Conservation (phyloP, 306 rosid species). For the Gastrolobium bilobum region DNA sequence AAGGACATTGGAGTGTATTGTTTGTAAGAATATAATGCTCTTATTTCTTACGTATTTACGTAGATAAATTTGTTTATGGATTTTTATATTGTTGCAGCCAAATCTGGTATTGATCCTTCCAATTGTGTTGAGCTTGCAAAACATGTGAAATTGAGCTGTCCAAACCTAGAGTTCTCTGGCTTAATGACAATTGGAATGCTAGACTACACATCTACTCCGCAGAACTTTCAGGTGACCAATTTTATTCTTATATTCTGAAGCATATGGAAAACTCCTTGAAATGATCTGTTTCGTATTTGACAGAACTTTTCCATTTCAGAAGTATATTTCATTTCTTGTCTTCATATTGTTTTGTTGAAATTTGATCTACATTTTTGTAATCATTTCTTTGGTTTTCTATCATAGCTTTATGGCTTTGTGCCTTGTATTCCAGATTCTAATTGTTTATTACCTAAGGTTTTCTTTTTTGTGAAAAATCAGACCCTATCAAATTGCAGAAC, state of each 20-base stretch:
- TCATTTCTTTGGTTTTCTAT: slow-evolving; percentile 31
- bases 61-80: slow-evolving; percentile 21
- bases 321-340: background rate
- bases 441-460: slow-evolving; percentile 38
- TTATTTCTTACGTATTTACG: slow-evolving; percentile 13
- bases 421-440: slow-evolving; percentile 16
- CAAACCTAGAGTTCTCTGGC: slow-evolving; percentile 87
- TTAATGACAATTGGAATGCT: slow-evolving; percentile 96
- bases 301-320: slow-evolving; percentile 3
- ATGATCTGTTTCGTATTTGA: slow-evolving; percentile 14
- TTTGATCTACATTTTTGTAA: slow-evolving; percentile 7
- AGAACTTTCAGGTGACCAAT: slow-evolving; percentile 82
- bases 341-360: background rate
- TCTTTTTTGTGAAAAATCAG: slow-evolving; percentile 58
- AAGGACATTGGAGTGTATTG: slow-evolving; percentile 3
- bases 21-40: slow-evolving; percentile 12
- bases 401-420: slow-evolving; percentile 34
- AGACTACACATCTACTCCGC: slow-evolving; percentile 90
- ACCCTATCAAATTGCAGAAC: slow-evolving; percentile 76
- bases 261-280: slow-evolving; percentile 29
- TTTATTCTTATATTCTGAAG: slow-evolving; percentile 32
- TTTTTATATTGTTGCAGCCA: slow-evolving; percentile 65
- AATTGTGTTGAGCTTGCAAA: slow-evolving; percentile 87
- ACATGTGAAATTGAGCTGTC: slow-evolving; percentile 82
- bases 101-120: slow-evolving; percentile 93